Conservation (phyloP, 2,329 filamentous ascomycete genomes). For the Penicillium vulpinum region DNA sequence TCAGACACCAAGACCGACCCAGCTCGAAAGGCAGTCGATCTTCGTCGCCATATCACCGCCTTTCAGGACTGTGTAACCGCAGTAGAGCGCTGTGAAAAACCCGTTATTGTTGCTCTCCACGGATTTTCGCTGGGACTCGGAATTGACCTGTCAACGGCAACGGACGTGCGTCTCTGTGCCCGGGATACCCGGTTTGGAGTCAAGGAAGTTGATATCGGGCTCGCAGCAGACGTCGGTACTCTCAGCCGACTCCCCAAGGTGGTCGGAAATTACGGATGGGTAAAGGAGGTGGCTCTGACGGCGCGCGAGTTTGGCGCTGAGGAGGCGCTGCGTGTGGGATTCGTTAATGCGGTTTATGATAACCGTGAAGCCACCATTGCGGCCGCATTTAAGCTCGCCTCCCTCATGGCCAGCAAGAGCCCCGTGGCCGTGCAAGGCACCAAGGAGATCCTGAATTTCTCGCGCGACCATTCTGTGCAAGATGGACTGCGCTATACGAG, state of each 20-base stretch:
- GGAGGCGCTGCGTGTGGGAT: conserved; percentile 47
- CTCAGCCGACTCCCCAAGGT: conserved; percentile 50
- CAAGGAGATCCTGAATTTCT: conserved; percentile 82
- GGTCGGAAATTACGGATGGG: conserved; percentile 48
- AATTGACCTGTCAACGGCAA: conserved; percentile 59
- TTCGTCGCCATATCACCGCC: conserved; percentile 70
- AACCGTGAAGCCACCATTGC: conserved; percentile 63
- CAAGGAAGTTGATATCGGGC: conserved; percentile 53
- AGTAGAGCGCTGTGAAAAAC: conserved; percentile 87
- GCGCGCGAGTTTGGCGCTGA: conserved; percentile 47
- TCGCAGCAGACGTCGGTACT: conserved; percentile 52
- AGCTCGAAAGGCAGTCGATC: conserved; percentile 61
- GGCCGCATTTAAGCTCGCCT: conserved; percentile 64
- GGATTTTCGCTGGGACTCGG: conserved; percentile 75
- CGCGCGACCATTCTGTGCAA: conserved; percentile 71
- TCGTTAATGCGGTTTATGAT: conserved; percentile 44
- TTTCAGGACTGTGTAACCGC: conserved; percentile 78
- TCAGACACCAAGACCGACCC: conserved; percentile 51
- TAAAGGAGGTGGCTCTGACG: conserved; percentile 50
- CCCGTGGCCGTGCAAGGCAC: conserved; percentile 85
- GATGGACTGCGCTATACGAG: conserved; percentile 81
- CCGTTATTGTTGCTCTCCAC: conserved; percentile 79
- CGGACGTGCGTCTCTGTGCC: conserved; percentile 46
- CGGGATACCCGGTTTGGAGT: conserved; percentile 42
- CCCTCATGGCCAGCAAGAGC: conserved; percentile 72